These are phyloP conservation scores for Carex kokanica DNA, from an alignment of 176 grass and related monocot species.

Conservation along the genomic window DNA sequence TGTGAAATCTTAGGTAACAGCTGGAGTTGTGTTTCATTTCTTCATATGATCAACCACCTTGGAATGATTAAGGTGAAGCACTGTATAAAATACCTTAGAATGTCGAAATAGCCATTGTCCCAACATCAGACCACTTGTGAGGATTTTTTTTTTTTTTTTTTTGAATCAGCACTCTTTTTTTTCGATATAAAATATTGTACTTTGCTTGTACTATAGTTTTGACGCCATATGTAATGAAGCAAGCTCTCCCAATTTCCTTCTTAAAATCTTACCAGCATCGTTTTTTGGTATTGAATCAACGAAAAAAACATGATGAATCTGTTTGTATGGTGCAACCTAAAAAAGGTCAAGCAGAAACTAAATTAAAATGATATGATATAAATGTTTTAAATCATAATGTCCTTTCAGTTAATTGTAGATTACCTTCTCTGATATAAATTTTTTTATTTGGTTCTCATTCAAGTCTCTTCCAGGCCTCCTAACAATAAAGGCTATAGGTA, in stretches of 20 bases:
- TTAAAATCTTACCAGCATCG: neutral
- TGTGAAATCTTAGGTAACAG: no score
- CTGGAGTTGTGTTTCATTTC: no score
- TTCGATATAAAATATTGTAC: neutral
- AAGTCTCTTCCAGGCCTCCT: constrained; percentile 14
- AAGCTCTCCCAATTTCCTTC: neutral
- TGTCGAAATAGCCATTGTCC: no score
- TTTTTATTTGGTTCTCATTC: constrained; percentile 27
- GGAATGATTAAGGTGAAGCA: no score
- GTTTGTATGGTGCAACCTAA: constrained; percentile 6
- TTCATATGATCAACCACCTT: no score
- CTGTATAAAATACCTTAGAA: no score
- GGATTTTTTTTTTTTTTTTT: neutral
- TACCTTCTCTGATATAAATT: constrained; percentile 40
- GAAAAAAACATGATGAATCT: neutral
- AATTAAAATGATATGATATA: neutral
- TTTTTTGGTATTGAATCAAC: constrained; percentile 11
- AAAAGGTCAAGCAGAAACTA: neutral
- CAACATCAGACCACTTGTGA: neutral
- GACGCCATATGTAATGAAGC: neutral
- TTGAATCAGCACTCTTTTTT: neutral
- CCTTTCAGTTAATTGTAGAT: neutral
- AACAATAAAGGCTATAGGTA: constrained; percentile 38
- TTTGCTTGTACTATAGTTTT: neutral
- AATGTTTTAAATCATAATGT: neutral